Base-by-base conservation (phyloP, 331 rosid species). In the Malus hybrid region DNA sequence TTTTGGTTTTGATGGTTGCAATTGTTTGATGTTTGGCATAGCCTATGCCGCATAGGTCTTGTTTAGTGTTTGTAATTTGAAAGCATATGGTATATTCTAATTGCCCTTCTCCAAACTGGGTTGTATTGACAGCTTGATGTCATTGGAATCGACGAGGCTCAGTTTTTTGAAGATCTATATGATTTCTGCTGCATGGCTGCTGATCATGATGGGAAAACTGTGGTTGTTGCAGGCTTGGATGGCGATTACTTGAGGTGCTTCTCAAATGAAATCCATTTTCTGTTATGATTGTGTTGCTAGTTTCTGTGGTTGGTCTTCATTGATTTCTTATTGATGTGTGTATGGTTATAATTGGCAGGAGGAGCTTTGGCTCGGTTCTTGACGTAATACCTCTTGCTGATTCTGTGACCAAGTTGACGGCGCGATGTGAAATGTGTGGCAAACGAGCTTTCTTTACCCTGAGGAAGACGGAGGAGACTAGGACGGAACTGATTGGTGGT, bases 81-180 rank as follows among this genome's bases (percentile, higher is more conserved):
- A 36, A 2, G 11, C 11, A 36, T 36, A 8, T 62, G 15, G n/a
- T 32, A 16, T 12, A 20, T 12, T 44, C 30, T 63, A n/a, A 62
- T 50, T 67, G 58, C 44, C 10, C 44, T 69, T 8, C 10, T 44
- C 58, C 19, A 36, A 36, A 36, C 44, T 36, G 69, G 30, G 61
- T 34, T 73, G 30, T 84, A 70, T 68, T 61, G 80, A 73, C 89
- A 94, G 97, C 77, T 95, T 80, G 97, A 95, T 83, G 96, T 92
- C 64, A 92, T 90, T 82, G 99, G 97, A 4, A 88, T 92, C 39
- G 97, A 95, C 3, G 97, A 95, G 82, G 99, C 97, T 77, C 99
- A 95, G 30, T 95, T 95, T 82, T 95, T 95, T 5, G 90, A 77
- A 9, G 99, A 92, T 77, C 87, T 92, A 4, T 95, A 92, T 71